These are phyloP conservation scores for Nepenthes mirabilis DNA, from an alignment of 148 eudicot species.

Conservation along the genomic window DNA sequence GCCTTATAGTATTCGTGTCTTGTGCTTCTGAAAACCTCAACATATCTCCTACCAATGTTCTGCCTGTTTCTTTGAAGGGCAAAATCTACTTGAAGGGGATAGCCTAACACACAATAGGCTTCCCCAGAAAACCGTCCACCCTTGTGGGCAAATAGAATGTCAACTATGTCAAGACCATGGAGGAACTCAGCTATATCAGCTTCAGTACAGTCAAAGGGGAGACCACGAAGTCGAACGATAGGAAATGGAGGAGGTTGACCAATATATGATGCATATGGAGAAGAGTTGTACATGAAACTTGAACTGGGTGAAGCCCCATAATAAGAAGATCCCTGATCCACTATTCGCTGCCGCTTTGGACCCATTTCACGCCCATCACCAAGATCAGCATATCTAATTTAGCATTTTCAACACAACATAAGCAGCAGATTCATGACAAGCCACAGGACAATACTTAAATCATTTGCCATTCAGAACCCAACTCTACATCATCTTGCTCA, in stretches of 20 bases:
- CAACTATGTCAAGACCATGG: slow-evolving; percentile 76
- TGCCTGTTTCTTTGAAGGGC: slow-evolving; percentile 90
- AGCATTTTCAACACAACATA: slow-evolving; percentile 2
- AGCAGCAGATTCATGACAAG: neutral
- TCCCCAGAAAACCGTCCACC: slow-evolving; percentile 80
- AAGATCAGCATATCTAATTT: slow-evolving; percentile 44
- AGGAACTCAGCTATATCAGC: slow-evolving; percentile 66
- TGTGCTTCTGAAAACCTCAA: slow-evolving; percentile 83
- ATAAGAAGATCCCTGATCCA: slow-evolving; percentile 68
- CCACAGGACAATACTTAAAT: too few species aligned
- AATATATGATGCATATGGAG: slow-evolving; percentile 40
- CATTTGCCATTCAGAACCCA: too few species aligned
- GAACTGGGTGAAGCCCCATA: slow-evolving; percentile 56
- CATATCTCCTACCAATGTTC: slow-evolving; percentile 87
- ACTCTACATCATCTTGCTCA: too few species aligned
- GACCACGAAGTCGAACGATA: slow-evolving; percentile 85
- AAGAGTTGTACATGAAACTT: slow-evolving; percentile 53
- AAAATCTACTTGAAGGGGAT: slow-evolving; percentile 83
- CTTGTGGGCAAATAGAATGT: slow-evolving; percentile 66
- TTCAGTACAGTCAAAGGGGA: slow-evolving; percentile 88
- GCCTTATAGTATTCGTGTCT: slow-evolving; percentile 85
- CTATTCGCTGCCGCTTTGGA: slow-evolving; percentile 63
- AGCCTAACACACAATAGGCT: slow-evolving; percentile 80
- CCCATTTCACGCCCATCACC: slow-evolving; percentile 77
- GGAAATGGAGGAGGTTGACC: slow-evolving; percentile 69